Evolutionary conservation across 2,329 filamentous ascomycete genomes (phyloP).

Genomic region (Fusarium sp.): DNA sequence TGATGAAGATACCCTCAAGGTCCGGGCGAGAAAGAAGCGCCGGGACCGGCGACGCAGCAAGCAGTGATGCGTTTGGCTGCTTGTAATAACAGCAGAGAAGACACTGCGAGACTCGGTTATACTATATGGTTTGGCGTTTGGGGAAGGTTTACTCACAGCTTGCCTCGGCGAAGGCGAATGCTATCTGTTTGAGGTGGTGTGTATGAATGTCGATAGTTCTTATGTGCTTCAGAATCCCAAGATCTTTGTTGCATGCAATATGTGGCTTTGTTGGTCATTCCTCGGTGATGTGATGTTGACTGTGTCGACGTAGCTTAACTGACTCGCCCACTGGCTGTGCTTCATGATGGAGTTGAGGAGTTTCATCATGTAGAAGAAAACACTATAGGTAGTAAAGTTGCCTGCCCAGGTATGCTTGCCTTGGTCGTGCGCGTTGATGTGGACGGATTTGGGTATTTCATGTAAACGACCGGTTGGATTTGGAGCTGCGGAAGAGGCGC

Average conservation of each 20-base stretch:
- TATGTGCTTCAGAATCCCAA: slow-evolving; percentile 2
- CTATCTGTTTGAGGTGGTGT: slow-evolving; percentile 5
- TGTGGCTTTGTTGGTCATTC: background rate
- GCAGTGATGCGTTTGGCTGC: slow-evolving; percentile 44
- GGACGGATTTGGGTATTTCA: background rate
- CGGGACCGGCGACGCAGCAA: slow-evolving; percentile 67
- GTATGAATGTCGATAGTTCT: slow-evolving; percentile 19
- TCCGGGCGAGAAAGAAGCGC: slow-evolving; percentile 72
- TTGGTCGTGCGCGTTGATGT: background rate
- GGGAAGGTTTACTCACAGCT: slow-evolving; percentile 22
- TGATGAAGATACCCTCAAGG: slow-evolving; percentile 66
- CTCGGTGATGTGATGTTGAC: background rate
- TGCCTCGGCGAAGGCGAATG: slow-evolving; percentile 25
- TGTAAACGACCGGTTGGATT: background rate
- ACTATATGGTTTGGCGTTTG: slow-evolving; percentile 36
- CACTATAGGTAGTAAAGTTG: background rate
- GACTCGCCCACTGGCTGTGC: background rate
- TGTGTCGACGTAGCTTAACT: background rate
- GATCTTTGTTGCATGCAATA: slow-evolving; percentile 1
- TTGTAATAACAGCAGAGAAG: slow-evolving; percentile 33
- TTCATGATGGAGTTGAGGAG: background rate
- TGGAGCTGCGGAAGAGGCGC: background rate
- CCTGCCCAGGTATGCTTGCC: background rate
- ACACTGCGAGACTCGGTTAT: slow-evolving; percentile 24
- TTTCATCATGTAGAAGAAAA: background rate